A percentile compares a stretch with the other conserved stretches of the same genome.
Evolutionary conservation across 441 rosid genomes (phyloP).

Genomic region (Jatropha podagrica): DNA sequence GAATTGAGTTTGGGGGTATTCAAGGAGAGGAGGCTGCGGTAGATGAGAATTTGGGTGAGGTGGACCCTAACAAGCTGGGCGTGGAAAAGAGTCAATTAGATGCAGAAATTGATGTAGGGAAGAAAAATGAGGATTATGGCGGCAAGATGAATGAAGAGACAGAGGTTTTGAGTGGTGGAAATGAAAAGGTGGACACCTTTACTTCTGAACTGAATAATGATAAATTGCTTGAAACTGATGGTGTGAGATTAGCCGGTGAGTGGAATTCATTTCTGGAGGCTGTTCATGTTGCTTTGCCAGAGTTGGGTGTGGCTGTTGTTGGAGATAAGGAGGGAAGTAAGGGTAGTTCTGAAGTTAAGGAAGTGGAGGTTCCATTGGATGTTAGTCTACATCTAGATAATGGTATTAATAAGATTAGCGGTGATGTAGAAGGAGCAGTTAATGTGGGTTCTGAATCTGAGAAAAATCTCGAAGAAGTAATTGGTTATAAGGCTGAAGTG

Average conservation of each 20-base stretch:
- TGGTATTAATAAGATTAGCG: slow-evolving; percentile 43
- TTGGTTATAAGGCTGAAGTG: slow-evolving; percentile 10
- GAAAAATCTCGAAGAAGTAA: slow-evolving; percentile 22
- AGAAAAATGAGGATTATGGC: slow-evolving; percentile 16
- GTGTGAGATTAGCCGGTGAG: slow-evolving; percentile 29
- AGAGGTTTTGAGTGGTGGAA: background rate
- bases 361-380: slow-evolving; percentile 25
- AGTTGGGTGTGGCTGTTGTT: slow-evolving; percentile 39
- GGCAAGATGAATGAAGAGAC: background rate
- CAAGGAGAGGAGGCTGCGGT: background rate
- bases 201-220: slow-evolving; percentile 15
- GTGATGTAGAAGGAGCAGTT: slow-evolving; percentile 27
- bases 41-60: slow-evolving; percentile 1
- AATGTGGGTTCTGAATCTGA: slow-evolving; percentile 30
- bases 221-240: slow-evolving; percentile 33
- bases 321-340: slow-evolving; percentile 41
- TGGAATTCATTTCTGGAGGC: slow-evolving; percentile 41
- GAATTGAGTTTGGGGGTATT: slow-evolving; percentile 27
- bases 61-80: slow-evolving; percentile 14
- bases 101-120: slow-evolving; percentile 29
- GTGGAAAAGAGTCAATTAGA: slow-evolving; percentile 20
- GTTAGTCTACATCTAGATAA: slow-evolving; percentile 39
- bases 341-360: slow-evolving; percentile 32
- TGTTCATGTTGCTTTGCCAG: slow-evolving; percentile 32
- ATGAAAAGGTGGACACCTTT: slow-evolving; percentile 18